A percentile compares a stretch with the other conserved stretches of the same genome.
Conservation (phyloP, 1,284 basidiomycete species). For the Caloboletus inedulis region DNA sequence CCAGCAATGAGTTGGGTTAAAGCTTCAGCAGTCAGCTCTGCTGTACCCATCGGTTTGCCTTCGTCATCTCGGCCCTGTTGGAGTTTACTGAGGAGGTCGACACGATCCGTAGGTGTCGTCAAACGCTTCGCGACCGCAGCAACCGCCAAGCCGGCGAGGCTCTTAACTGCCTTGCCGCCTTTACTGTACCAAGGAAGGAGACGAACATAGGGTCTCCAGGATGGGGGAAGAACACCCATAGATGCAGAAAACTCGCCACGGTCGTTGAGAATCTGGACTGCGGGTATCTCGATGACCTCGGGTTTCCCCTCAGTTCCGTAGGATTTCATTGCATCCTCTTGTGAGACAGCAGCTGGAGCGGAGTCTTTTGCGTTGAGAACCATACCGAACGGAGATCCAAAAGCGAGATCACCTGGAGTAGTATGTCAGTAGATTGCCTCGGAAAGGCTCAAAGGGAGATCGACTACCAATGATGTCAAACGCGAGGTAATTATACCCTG, state of each 20-base stretch:
- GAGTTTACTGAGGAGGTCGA: conserved; percentile 79
- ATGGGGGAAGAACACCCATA: conserved; percentile 75
- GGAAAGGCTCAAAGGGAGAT: not conserved
- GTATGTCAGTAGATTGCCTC: conserved; percentile 6
- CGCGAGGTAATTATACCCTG: conserved; percentile 74
- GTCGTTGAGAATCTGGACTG: conserved; percentile 84
- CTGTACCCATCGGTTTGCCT: conserved; percentile 73
- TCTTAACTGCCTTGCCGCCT: conserved; percentile 67
- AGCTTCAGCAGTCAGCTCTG: conserved; percentile 85
- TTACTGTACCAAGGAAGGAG: conserved; percentile 74
- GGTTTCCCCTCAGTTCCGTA: conserved; percentile 48
- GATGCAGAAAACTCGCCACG: conserved; percentile 87
- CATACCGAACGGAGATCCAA: conserved; percentile 90
- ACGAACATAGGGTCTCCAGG: conserved; percentile 65
- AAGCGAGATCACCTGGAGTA: conserved; percentile 67
- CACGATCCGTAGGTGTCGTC: conserved; percentile 58
- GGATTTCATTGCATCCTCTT: conserved; percentile 50
- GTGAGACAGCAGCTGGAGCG: conserved; percentile 56
- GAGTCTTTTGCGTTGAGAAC: conserved; percentile 71
- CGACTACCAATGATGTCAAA: conserved; percentile 77
- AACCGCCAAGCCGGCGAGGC: conserved; percentile 78
- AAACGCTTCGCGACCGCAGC: conserved; percentile 78
- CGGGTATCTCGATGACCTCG: conserved; percentile 66
- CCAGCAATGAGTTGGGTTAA: conserved; percentile 85
- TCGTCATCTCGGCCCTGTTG: conserved; percentile 75